These are phyloP conservation scores for Schwanniomyces pseudopolymorphus DNA, from an alignment of 805 yeast genomes.

Conservation along the genomic window DNA sequence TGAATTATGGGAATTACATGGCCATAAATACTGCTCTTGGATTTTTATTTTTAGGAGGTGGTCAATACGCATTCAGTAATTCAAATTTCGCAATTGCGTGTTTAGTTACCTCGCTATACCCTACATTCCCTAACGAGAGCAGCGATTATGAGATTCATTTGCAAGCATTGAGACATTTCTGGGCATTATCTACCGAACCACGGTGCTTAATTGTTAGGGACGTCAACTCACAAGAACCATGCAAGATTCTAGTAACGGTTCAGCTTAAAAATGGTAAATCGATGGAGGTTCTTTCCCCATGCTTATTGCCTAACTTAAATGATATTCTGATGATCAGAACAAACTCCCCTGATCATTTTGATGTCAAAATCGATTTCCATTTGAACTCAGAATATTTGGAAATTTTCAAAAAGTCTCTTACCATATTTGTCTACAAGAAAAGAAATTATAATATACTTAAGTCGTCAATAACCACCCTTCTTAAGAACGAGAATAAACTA, in stretches of 20 bases:
- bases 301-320: slow-evolving; percentile 61
- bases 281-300: slow-evolving; percentile 52
- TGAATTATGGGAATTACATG: slow-evolving; percentile 69
- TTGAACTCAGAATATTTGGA: slow-evolving; percentile 42
- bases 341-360: slow-evolving; percentile 49
- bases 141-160: slow-evolving; percentile 58
- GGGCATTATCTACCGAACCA: slow-evolving; percentile 82
- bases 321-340: slow-evolving; percentile 50
- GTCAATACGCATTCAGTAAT: slow-evolving; percentile 76
- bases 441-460: slow-evolving; percentile 39
- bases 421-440: slow-evolving; percentile 52
- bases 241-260: slow-evolving; percentile 45
- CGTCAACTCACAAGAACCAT: slow-evolving; percentile 57
- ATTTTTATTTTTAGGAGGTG: slow-evolving; percentile 85
- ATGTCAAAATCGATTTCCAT: slow-evolving; percentile 46
- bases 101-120: slow-evolving; percentile 74
- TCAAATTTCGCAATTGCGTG: slow-evolving; percentile 67
- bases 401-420: slow-evolving; percentile 42
- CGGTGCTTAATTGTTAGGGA: slow-evolving; percentile 80
- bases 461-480: slow-evolving; percentile 29
- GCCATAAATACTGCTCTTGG: slow-evolving; percentile 84
- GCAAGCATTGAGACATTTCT: slow-evolving; percentile 85
- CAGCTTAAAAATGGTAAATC: slow-evolving; percentile 37
- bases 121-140: slow-evolving; percentile 56
- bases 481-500: slow-evolving; percentile 34